phyloP scores from a whole-genome alignment of 768 basidiomycete species.

The Floccularia luteovirens region DNA sequence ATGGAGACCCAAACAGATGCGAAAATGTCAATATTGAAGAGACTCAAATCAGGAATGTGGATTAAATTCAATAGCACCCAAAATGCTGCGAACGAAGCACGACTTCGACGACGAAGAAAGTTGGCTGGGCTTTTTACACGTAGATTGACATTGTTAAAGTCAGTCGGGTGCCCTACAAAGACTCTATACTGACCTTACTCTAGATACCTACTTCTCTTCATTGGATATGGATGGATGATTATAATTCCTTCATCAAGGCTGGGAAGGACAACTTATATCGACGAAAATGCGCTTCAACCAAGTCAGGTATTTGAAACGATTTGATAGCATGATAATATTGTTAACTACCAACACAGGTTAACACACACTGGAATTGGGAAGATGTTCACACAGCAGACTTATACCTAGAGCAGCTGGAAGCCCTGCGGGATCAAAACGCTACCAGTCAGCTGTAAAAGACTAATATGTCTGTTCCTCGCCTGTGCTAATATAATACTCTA shows the following conservation, averaged over 20 bases:
- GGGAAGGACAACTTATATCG: constrained; percentile 70
- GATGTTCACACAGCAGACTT: constrained; percentile 83
- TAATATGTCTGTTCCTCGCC: neutral
- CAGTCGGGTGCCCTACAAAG: constrained; percentile 5
- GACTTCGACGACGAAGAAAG: constrained; percentile 38
- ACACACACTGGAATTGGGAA: constrained; percentile 86
- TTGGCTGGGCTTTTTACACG: constrained; percentile 24
- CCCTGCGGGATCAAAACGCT: constrained; percentile 51
- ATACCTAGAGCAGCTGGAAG: constrained; percentile 68
- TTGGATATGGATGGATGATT: constrained; percentile 82
- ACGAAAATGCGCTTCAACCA: constrained; percentile 95
- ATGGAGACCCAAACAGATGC: too few relatives aligned
- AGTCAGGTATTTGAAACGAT: constrained; percentile 52
- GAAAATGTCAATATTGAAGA: too few relatives aligned
- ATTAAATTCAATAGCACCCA: too few relatives aligned
- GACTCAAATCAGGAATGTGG: too few relatives aligned
- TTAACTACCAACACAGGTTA: constrained; percentile 49
- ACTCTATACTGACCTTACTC: constrained; percentile 3
- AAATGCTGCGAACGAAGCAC: constrained; percentile 24
- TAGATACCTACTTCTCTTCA: constrained; percentile 50
- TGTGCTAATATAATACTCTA: neutral
- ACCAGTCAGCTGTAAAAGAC: constrained; percentile 63
- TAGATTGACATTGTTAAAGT: constrained; percentile 29
- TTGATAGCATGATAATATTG: neutral
- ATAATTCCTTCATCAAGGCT: constrained; percentile 61